Base-by-base conservation (phyloP, 805 yeast genomes). In the Zygosaccharomyces pseudorouxii region DNA sequence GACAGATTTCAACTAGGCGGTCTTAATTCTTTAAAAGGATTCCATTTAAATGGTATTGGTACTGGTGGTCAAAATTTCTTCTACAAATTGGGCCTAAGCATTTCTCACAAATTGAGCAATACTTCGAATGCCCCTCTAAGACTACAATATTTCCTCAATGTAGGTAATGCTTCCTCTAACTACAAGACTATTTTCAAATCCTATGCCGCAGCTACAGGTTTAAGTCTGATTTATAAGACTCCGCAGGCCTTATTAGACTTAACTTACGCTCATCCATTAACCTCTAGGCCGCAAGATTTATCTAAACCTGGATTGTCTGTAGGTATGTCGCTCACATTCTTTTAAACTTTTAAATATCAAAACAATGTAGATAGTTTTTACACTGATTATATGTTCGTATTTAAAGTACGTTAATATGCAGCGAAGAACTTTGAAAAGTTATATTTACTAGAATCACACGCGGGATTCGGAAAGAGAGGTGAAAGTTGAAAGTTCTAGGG, bases 1-100 rank as follows among this genome's bases (percentile, higher is more conserved):
- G 97, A 89, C 63, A 74, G 82, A 52, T 86, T 88, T 62, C 83
- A 79, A 61, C 71, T 87, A 44, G 89, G 93, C 12, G 95, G 93
- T 0, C 67, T 76, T 22, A 68, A 74, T 43, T 77, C 80, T 5
- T 74, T 86, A 45, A 73, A 78, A 51, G 92, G 90, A 0, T 84
- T 83, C 64, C 69, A 76, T n/a, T 64, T 75, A 45, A 81, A 81
- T 63, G 70, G 81, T 5, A 71, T 82, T 42, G 86, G 88, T 33
- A 67, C 73, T 36, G 55, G 76, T 11, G 92, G 93, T 20, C 90
- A 89, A 5, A 71, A 76, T 18, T 64, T 71, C 2, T 73, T 70
- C 54, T 73, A 72, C 58, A 80, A 80, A 45, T 53, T 74, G 2
- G 80, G 82, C 3, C 56, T 75, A 5, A 71, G 79, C 5, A 40